phyloP scores from a whole-genome alignment of 352 stramenopile species.

The Elongisporangium prolatum region DNA sequence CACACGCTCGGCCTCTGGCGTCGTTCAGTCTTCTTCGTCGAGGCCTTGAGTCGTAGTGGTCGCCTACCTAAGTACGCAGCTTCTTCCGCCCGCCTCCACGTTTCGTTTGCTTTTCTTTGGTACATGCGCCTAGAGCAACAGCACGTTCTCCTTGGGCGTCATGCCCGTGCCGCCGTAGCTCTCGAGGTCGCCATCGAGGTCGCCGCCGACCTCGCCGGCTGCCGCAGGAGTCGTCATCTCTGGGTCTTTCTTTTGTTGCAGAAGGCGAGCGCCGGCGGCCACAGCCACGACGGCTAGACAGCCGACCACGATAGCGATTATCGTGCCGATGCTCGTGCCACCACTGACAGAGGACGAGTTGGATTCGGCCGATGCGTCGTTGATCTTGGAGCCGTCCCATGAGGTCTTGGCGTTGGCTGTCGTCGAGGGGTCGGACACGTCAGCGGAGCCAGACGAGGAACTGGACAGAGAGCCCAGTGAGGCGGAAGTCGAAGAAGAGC shows the following conservation, averaged over 20 bases:
- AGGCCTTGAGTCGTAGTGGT: not conserved
- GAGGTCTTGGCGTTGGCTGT: slow-evolving; percentile 19
- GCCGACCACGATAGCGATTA: slow-evolving; percentile 61
- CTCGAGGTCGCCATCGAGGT: slow-evolving; percentile 18
- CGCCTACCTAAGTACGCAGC: not conserved
- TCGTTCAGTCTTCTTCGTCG: too few relatives aligned
- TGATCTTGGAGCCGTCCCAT: slow-evolving; percentile 16
- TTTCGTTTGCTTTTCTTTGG: not conserved
- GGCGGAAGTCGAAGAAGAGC: slow-evolving; percentile 4
- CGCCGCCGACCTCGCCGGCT: not conserved
- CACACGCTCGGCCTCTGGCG: not conserved
- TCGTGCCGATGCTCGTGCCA: slow-evolving; percentile 27
- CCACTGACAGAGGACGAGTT: not conserved
- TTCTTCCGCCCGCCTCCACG: not conserved
- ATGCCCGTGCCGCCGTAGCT: slow-evolving; percentile 62
- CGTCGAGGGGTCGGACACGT: slow-evolving; percentile 11
- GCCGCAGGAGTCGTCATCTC: slow-evolving; percentile 38
- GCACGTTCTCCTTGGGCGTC: slow-evolving; percentile 79
- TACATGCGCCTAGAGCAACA: slow-evolving; percentile 53
- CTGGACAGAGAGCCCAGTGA: slow-evolving; percentile 4
- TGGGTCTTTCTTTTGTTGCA: slow-evolving; percentile 54
- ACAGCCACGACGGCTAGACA: slow-evolving; percentile 71
- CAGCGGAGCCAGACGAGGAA: slow-evolving; percentile 9
- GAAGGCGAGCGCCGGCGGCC: slow-evolving; percentile 55
- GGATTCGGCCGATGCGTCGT: not conserved